phyloP scores from a whole-genome alignment of 768 basidiomycete genomes.

The Crassisporium funariophilum region DNA sequence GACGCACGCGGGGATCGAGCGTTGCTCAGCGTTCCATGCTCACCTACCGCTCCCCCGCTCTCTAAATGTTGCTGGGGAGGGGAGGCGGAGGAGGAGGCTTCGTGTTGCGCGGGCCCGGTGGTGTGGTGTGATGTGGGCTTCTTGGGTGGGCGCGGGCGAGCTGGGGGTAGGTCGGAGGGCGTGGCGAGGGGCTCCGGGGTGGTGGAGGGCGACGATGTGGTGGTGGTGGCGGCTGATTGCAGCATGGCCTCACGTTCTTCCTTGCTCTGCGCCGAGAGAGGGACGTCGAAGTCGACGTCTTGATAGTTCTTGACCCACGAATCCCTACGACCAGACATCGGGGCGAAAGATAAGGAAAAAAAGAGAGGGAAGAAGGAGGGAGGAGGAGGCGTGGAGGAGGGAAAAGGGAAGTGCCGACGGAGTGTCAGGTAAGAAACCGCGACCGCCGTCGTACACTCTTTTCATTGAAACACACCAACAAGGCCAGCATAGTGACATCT shows the following conservation, averaged over 20 bases:
- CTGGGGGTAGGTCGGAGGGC: background rate
- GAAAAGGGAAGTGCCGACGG: too few species aligned
- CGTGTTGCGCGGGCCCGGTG: background rate
- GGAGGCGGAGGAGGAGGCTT: background rate
- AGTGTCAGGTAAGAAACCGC: too few species aligned
- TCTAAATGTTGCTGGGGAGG: background rate
- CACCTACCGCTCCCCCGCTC: background rate
- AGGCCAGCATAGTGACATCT: too few species aligned
- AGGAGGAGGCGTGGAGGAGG: too few species aligned
- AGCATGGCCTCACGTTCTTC: background rate
- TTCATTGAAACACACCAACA: too few species aligned
- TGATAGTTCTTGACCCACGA: constrained; percentile 26
- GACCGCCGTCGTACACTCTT: too few species aligned
- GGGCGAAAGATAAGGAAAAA: background rate
- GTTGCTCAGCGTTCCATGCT: background rate
- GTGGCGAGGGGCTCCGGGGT: background rate
- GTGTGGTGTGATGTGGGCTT: background rate
- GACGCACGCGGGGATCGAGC: background rate
- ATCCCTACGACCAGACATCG: constrained; percentile 8
- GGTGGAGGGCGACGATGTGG: background rate
- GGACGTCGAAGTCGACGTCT: constrained; percentile 21
- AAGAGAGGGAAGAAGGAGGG: background rate
- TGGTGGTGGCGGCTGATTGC: background rate
- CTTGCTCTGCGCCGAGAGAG: background rate
- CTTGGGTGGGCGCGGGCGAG: too few species aligned